These are phyloP conservation scores for Boletus rex-veris DNA, from an alignment of 768 basidiomycete genomes.

Conservation along the genomic window DNA sequence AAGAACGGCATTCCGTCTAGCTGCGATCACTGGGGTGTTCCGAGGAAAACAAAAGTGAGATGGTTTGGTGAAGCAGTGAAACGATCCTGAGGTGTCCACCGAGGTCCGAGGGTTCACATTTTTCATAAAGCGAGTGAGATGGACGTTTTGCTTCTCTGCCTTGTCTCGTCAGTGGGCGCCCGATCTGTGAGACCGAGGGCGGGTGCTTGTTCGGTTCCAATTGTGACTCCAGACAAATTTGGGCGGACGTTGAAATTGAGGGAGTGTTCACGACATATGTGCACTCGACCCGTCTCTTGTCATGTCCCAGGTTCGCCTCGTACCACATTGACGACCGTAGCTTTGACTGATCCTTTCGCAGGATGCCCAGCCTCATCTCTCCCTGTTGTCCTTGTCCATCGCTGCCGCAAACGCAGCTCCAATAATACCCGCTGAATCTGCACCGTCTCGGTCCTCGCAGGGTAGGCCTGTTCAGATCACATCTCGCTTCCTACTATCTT, in stretches of 20 bases:
- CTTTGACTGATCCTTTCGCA: background rate
- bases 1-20: no score
- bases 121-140: no score
- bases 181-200: background rate
- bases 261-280: slow-evolving; percentile 4
- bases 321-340: no score
- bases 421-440: slow-evolving; percentile 33
- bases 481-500: background rate
- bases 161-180: background rate
- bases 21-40: no score
- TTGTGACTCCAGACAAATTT: slow-evolving; percentile 20
- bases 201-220: slow-evolving; percentile 12
- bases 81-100: no score
- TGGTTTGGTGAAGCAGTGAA: no score
- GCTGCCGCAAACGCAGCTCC: slow-evolving; percentile 52
- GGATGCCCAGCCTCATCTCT: slow-evolving; percentile 27
- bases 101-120: no score
- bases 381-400: slow-evolving; percentile 67
- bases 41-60: no score
- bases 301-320: slow-evolving; percentile 23
- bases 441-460: slow-evolving; percentile 8
- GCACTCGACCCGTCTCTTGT: slow-evolving; percentile 1
- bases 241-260: slow-evolving; percentile 25
- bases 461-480: slow-evolving; percentile 8
- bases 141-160: no score